Conservation (phyloP, 805 yeast genomes). For the Wickerhamomyces strasburgensis region DNA sequence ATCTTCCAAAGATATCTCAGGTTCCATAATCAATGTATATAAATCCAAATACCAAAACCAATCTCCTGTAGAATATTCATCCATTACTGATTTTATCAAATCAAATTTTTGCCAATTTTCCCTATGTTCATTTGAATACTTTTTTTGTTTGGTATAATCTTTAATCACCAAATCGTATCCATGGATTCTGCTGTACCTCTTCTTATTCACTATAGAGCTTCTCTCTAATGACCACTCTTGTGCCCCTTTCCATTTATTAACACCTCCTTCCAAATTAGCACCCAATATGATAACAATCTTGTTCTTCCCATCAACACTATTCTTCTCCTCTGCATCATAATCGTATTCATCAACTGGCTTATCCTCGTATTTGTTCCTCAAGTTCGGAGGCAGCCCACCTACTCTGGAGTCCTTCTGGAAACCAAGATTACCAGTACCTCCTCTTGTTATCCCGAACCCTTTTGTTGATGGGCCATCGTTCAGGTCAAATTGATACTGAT, state of each 20-base stretch:
- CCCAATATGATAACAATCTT: conserved; percentile 34
- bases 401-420: conserved; percentile 17
- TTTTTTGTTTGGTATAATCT: conserved; percentile 41
- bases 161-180: conserved; percentile 43
- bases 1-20: conserved; percentile 31
- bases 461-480: conserved; percentile 19
- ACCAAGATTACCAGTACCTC: conserved; percentile 24
- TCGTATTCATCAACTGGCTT: conserved; percentile 8
- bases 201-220: conserved; percentile 42
- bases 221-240: conserved; percentile 44
- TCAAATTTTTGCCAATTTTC: conserved; percentile 43
- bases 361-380: conserved; percentile 11
- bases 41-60: conserved; percentile 42
- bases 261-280: conserved; percentile 38
- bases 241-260: conserved; percentile 34
- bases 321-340: conserved; percentile 5
- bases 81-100: conserved; percentile 30
- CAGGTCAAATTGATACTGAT: conserved; percentile 15
- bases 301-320: conserved; percentile 19
- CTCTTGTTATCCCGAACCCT: conserved; percentile 24
- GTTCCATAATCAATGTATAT: conserved; percentile 38
- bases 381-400: conserved; percentile 25
- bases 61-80: conserved; percentile 26
- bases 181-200: conserved; percentile 41
- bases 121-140: conserved; percentile 45